A percentile compares a stretch with the other conserved stretches of the same genome.
Conservation (phyloP, 2,329 filamentous ascomycete species). For the Zymoseptoria tritici region DNA sequence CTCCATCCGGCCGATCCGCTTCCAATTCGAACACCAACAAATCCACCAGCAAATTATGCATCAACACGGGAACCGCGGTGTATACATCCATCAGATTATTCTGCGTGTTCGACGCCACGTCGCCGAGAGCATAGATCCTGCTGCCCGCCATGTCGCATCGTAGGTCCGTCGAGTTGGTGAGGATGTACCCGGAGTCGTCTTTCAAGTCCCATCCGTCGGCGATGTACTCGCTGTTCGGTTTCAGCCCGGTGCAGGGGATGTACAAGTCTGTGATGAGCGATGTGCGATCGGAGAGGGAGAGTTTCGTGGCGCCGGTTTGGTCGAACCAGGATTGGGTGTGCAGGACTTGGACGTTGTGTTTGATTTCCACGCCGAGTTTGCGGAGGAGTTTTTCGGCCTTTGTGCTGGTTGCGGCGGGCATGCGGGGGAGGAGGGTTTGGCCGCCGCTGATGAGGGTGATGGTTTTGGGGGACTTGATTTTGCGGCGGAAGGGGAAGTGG, state of each 20-base stretch:
- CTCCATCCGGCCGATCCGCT: conserved; percentile 21
- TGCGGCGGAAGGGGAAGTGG: conserved; percentile 11
- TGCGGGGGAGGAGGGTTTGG: conserved; percentile 25
- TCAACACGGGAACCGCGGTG: conserved; percentile 29
- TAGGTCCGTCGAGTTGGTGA: conserved; percentile 23
- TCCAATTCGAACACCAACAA: conserved; percentile 24
- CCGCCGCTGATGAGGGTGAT: conserved; percentile 31
- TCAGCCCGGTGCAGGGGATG: conserved; percentile 30
- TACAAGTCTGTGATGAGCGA: conserved; percentile 31
- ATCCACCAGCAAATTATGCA: conserved; percentile 30
- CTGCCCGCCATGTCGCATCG: conserved; percentile 23
- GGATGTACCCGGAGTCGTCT: conserved; percentile 23
- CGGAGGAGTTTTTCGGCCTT: conserved; percentile 29
- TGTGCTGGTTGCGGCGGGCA: conserved; percentile 20
- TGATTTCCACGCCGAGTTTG: conserved; percentile 26
- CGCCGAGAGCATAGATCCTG: conserved; percentile 32
- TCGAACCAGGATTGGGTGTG: conserved; percentile 15
- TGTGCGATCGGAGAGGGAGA: conserved; percentile 24
- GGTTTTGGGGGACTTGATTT: conserved; percentile 11
- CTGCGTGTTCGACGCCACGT: conserved; percentile 27
- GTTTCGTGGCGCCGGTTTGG: conserved; percentile 17
- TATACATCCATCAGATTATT: conserved; percentile 32
- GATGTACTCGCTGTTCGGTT: conserved; percentile 29
- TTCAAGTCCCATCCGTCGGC: conserved; percentile 17
- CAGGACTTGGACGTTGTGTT: conserved; percentile 24